Percentiles rank a stretch among this genome's conserved stretches.
Conservation (phyloP, 2,329 filamentous ascomycete species). For the Diplocarpon mali region DNA sequence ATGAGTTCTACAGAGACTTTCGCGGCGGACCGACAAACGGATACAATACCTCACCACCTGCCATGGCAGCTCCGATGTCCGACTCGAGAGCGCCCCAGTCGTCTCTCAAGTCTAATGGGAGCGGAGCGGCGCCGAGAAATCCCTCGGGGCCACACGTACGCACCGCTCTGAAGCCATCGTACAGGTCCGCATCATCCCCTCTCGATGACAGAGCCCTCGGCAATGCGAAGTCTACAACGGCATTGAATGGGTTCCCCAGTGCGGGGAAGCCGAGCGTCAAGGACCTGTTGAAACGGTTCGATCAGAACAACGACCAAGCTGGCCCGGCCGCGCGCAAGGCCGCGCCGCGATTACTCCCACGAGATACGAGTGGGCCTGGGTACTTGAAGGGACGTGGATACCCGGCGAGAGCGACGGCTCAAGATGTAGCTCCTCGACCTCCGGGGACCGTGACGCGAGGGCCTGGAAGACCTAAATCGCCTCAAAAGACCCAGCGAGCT, state of each 20-base stretch:
- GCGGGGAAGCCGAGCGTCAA: conserved; percentile 52
- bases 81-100: conserved; percentile 32
- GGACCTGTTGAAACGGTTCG: conserved; percentile 70
- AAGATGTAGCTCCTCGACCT: conserved; percentile 11
- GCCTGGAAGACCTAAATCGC: conserved; percentile 15
- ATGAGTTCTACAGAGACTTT: conserved; percentile 40
- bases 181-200: conserved; percentile 46
- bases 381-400: conserved; percentile 22
- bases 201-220: conserved; percentile 30
- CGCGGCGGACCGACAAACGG: conserved; percentile 26
- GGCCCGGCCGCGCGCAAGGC: conserved; percentile 26
- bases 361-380: conserved; percentile 12
- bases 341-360: conserved; percentile 12
- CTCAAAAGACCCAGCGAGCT: conserved; percentile 31
- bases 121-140: conserved; percentile 39
- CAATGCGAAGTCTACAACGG: conserved; percentile 18
- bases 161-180: conserved; percentile 32
- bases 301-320: conserved; percentile 42
- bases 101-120: conserved; percentile 38
- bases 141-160: conserved; percentile 32
- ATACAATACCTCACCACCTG: conserved; percentile 14
- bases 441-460: conserved; percentile 17
- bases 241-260: conserved; percentile 18
- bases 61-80: conserved; percentile 26
- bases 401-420: conserved; percentile 22